phyloP scores from a whole-genome alignment of 768 basidiomycete genomes.

The Cubamyces lactineus region DNA sequence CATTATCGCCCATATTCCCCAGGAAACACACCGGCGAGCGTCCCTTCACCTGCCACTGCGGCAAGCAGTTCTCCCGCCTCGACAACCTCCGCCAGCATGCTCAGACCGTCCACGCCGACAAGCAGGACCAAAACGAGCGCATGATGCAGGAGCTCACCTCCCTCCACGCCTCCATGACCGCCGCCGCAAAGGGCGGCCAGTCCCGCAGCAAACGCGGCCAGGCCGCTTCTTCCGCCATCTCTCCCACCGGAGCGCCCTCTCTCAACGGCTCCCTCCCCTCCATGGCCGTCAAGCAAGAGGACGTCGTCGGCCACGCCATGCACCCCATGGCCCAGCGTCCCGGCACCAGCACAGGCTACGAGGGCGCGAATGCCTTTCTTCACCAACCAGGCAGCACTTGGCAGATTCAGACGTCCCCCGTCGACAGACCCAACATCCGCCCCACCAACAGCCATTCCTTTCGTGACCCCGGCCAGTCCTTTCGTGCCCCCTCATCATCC shows the following conservation, averaged over 20 bases:
- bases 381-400: conserved; percentile 36
- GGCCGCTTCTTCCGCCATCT: conserved; percentile 28
- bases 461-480: conserved; percentile 82
- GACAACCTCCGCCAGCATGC: conserved; percentile 98
- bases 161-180: conserved; percentile 81
- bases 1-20: conserved; percentile 29
- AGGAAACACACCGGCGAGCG: conserved; percentile 99
- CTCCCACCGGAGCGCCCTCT: conserved; percentile 24
- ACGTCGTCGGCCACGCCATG: conserved; percentile 29
- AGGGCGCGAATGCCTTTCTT: conserved; percentile 44
- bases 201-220: conserved; percentile 45
- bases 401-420: conserved; percentile 45
- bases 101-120: conserved; percentile 96
- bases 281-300: conserved; percentile 48
- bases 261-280: conserved; percentile 26
- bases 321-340: conserved; percentile 58
- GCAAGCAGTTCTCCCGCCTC: conserved; percentile 92
- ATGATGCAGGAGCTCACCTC: conserved; percentile 91
- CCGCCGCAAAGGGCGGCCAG: conserved; percentile 45
- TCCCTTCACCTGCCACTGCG: conserved; percentile 95
- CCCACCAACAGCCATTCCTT: conserved; percentile 63
- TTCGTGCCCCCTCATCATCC: conserved; percentile 63
- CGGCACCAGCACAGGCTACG: conserved; percentile 76
- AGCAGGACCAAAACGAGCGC: conserved; percentile 82
- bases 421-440: conserved; percentile 42